Conservation (phyloP, 169 alveolate genomes). For the Cryptosporidium parvum region DNA sequence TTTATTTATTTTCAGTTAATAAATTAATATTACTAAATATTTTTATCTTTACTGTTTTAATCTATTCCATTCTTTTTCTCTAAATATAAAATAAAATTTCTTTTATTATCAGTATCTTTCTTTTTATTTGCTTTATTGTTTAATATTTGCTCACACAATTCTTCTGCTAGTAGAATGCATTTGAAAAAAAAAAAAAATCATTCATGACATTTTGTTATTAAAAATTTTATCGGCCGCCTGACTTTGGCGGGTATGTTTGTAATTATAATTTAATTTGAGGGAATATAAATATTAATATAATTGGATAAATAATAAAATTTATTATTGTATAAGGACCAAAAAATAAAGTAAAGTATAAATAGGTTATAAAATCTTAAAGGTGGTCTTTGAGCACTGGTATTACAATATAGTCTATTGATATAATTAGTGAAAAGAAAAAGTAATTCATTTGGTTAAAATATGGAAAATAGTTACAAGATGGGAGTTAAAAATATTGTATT, state of each 20-base stretch:
- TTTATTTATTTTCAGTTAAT: too few species aligned
- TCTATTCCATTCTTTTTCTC: background rate
- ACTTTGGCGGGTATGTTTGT: background rate
- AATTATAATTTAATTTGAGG: background rate
- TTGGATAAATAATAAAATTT: background rate
- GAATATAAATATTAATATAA: background rate
- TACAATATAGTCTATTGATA: background rate
- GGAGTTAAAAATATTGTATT: background rate
- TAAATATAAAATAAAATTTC: background rate
- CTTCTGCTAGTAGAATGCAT: background rate
- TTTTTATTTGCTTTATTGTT: too few species aligned
- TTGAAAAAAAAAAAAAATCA: background rate
- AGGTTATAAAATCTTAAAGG: background rate
- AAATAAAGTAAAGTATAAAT: background rate
- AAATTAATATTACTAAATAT: too few species aligned
- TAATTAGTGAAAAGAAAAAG: background rate
- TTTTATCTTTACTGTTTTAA: too few species aligned
- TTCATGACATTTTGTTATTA: background rate
- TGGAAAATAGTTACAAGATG: background rate
- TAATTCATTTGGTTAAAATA: background rate
- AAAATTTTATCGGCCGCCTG: background rate
- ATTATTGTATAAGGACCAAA: background rate
- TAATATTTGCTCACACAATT: background rate
- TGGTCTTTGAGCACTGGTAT: too few species aligned
- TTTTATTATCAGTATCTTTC: too few species aligned